These are phyloP conservation scores for Pleomassaria siparia DNA, from an alignment of 2,329 filamentous ascomycete species.

Conservation along the genomic window DNA sequence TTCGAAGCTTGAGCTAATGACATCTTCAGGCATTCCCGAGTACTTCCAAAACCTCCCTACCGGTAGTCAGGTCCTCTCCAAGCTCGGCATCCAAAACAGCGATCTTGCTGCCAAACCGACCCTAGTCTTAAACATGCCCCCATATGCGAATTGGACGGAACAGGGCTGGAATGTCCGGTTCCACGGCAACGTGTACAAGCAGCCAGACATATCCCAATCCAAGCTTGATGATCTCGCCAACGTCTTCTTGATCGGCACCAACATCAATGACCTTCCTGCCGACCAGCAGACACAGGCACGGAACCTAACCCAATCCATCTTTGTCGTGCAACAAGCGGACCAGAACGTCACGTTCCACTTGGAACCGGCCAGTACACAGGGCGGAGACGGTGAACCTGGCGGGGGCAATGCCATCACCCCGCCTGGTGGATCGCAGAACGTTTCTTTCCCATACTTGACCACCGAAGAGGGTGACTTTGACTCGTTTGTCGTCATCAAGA, in stretches of 20 bases:
- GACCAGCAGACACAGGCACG: slow-evolving; percentile 67
- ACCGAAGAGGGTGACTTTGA: slow-evolving; percentile 73
- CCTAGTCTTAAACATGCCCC: slow-evolving; percentile 69
- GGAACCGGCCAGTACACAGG: slow-evolving; percentile 59
- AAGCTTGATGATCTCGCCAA: slow-evolving; percentile 71
- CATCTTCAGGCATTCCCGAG: slow-evolving; percentile 57
- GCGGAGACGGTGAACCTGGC: slow-evolving; percentile 51
- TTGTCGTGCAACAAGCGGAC: slow-evolving; percentile 71
- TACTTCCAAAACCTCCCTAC: slow-evolving; percentile 69
- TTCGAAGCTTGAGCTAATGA: background rate
- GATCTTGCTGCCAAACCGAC: slow-evolving; percentile 66
- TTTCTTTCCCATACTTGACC: slow-evolving; percentile 66
- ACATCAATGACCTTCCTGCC: slow-evolving; percentile 60
- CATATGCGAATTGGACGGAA: slow-evolving; percentile 74
- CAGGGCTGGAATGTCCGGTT: slow-evolving; percentile 74
- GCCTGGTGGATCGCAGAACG: slow-evolving; percentile 62
- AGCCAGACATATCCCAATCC: slow-evolving; percentile 65
- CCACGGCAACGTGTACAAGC: slow-evolving; percentile 80
- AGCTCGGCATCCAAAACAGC: slow-evolving; percentile 59
- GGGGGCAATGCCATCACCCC: slow-evolving; percentile 55
- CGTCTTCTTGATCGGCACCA: slow-evolving; percentile 67
- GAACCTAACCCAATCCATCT: slow-evolving; percentile 73
- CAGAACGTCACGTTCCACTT: slow-evolving; percentile 66
- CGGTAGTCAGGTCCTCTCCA: slow-evolving; percentile 61
- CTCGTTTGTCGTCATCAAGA: slow-evolving; percentile 65